Percentiles rank a stretch among this genome's conserved stretches.
phyloP scores from a whole-genome alignment of 2,329 filamentous ascomycete species.

The Grosmannia clavigera region DNA sequence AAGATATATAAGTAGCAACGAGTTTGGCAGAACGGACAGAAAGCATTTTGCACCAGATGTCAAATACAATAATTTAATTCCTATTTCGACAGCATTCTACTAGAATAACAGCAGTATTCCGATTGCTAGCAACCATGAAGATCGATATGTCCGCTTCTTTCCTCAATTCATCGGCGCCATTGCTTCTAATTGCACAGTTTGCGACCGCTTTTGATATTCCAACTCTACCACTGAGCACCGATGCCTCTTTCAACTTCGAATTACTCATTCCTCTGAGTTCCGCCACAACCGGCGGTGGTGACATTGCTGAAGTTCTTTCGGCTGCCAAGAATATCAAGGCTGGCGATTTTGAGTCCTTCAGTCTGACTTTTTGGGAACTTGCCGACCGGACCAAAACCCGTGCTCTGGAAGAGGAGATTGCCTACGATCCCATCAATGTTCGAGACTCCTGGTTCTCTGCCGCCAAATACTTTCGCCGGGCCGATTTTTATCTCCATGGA shows the following conservation, averaged over 20 bases:
- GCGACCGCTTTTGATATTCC: not conserved
- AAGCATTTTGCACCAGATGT: not conserved
- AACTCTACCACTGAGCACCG: conserved; percentile 14
- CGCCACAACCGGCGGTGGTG: conserved; percentile 15
- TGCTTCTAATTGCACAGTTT: not conserved
- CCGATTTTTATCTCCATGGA: conserved; percentile 24
- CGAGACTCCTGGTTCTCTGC: conserved; percentile 21
- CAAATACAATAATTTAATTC: not conserved
- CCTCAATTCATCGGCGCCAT: not conserved
- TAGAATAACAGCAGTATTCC: not conserved
- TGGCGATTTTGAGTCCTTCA: conserved; percentile 16
- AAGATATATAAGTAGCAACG: not conserved
- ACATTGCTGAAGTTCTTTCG: conserved; percentile 17
- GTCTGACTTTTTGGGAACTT: conserved; percentile 13
- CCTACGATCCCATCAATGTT: conserved; percentile 13
- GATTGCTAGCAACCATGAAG: not conserved
- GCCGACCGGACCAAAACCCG: conserved; percentile 11
- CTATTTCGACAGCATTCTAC: not conserved
- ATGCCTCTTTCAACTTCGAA: conserved; percentile 16
- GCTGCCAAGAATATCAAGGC: conserved; percentile 16
- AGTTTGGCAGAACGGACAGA: not conserved
- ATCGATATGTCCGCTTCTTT: not conserved
- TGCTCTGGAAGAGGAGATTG: conserved; percentile 11
- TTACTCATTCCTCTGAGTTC: conserved; percentile 14
- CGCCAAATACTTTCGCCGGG: conserved; percentile 22